Percentiles rank a stretch among this genome's conserved stretches.
These are phyloP conservation scores for Salicornia ramosissima DNA, from an alignment of 148 eudicot species.

Conservation along the genomic window DNA sequence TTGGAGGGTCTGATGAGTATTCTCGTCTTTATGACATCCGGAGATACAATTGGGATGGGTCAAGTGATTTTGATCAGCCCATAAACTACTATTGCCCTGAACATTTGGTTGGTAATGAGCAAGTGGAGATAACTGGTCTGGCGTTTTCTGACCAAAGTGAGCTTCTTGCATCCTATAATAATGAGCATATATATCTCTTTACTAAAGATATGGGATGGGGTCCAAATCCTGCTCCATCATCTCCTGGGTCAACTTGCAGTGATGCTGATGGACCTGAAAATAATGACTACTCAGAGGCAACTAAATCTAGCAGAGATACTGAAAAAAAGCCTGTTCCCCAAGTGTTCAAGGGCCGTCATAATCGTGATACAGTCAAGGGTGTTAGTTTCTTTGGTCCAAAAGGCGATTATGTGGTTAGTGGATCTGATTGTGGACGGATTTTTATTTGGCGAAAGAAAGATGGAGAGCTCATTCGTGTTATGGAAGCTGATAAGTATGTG, in stretches of 20 bases:
- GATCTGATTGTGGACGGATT: conserved; percentile 93
- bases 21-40: conserved; percentile 87
- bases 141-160: conserved; percentile 87
- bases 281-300: conserved; percentile 25
- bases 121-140: conserved; percentile 71
- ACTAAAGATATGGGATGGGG: conserved; percentile 71
- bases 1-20: conserved; percentile 82
- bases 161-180: conserved; percentile 76
- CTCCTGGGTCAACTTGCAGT: conserved; percentile 31
- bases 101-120: conserved; percentile 60
- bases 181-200: conserved; percentile 78
- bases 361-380: conserved; percentile 73
- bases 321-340: conserved; percentile 42
- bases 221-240: conserved; percentile 43
- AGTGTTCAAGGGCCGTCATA: conserved; percentile 77
- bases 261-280: conserved; percentile 32
- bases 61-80: conserved; percentile 75
- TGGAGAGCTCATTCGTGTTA: conserved; percentile 78
- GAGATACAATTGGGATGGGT: conserved; percentile 59
- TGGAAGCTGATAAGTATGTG: conserved; percentile 75
- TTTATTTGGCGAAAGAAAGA: conserved; percentile 85
- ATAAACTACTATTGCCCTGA: conserved; percentile 68
- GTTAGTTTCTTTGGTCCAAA: conserved; percentile 87
- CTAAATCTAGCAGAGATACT: conserved; percentile 29
- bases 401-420: conserved; percentile 83